Evolutionary conservation across 768 basidiomycete species (phyloP), one percentile per base, ranked within the genome.

Genomic region (Boletellus ananiceps): DNA sequence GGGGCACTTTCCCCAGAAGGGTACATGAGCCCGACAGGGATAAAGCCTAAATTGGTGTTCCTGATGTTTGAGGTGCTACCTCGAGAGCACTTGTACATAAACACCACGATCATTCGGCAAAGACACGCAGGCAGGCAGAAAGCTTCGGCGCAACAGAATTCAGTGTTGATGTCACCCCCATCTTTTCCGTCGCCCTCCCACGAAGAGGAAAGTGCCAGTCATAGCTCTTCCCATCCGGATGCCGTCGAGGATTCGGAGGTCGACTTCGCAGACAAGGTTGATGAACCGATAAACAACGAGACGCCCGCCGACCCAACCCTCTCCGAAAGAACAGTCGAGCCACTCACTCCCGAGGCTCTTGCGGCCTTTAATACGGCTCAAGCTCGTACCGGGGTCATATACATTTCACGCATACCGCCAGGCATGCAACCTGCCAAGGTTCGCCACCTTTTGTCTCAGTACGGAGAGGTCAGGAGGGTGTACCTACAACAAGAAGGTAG

Each of bases 371-470:
- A 84, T 58, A 78, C 78, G 27, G 81, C 80, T 2, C 86, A 88
- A 62, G 80, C 86, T 29, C 76, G 77, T 35, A 82, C 93, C 16
- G 94, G 94, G 0, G 83, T 97, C 44, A 72, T 98, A 42, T 99
- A 98, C 68, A 91, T 99, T 37, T 96, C 93, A 14, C 79, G 96
- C 29, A 87, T 98, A 60, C 96, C 96, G 2, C 96, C 96, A 13
- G 95, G 93, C 2, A 98, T 99, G 96, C 90, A 87, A 18, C 96
- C 96, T 25, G 78, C 88, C 9, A 97, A 98, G 69, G 90, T 98
- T 33, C 84, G 93, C 50, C 92, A 98, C 69, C 74, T 99, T 36
- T 86, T 99, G 84, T 83, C 82, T 53, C 78, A 79, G 33, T 86
- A 93, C 62, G 96, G 96, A 4, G 91, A 93, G 51, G 76, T 97